A percentile compares a stretch with the other conserved stretches of the same genome.
Conservation (phyloP, 2,329 filamentous ascomycete species). For the Neofusicoccum ribis region DNA sequence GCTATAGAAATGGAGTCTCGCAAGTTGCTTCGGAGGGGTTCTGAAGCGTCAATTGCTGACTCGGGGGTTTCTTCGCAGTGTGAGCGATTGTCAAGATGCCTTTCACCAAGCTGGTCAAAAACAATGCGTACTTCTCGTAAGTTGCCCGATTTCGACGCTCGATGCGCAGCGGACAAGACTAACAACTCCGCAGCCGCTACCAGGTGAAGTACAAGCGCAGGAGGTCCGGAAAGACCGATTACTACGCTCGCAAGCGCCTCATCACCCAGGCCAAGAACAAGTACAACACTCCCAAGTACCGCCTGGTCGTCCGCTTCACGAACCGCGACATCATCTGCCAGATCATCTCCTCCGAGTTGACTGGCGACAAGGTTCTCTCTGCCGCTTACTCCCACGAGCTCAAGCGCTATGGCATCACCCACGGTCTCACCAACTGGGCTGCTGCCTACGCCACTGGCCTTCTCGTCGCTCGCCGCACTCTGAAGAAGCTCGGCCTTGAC, state of each 20-base stretch:
- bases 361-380: conserved; percentile 94
- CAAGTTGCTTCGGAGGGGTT: conserved; percentile 92
- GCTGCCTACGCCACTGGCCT: conserved; percentile 96
- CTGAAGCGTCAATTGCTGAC: conserved; percentile 99
- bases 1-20: conserved; percentile 30
- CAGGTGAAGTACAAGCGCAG: conserved; percentile 99
- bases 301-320: conserved; percentile 98
- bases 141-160: conserved; percentile 36
- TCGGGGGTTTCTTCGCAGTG: conserved; percentile 70
- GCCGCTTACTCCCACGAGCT: conserved; percentile 97
- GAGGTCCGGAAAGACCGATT: conserved; percentile 96
- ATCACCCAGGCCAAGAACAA: conserved; percentile 99
- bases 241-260: conserved; percentile 99
- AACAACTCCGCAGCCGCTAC: conserved; percentile 69
- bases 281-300: conserved; percentile 99
- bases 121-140: conserved; percentile 98
- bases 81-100: conserved; percentile 21
- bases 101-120: conserved; percentile 82
- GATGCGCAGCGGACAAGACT: conserved; percentile 26
- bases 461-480: conserved; percentile 91
- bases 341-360: conserved; percentile 95
- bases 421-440: conserved; percentile 99
- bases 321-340: conserved; percentile 99
- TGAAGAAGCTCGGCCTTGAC: conserved; percentile 95
- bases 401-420: conserved; percentile 92